These are phyloP conservation scores for Colletotrichum camelliae DNA, from an alignment of 2,329 filamentous ascomycete genomes.

Conservation along the genomic window DNA sequence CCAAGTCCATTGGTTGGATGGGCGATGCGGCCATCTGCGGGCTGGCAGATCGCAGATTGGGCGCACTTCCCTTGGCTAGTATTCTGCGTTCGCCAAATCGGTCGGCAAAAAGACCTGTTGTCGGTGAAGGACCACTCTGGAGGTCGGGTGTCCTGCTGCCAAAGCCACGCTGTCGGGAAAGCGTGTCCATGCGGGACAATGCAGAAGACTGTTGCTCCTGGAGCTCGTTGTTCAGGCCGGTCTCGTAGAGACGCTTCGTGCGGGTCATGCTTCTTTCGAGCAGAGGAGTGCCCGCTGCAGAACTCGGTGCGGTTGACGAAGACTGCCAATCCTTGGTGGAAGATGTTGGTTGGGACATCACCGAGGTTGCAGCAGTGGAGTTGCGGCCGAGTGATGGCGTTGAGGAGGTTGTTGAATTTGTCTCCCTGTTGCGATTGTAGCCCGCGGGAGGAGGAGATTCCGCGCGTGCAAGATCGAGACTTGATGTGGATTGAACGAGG, in stretches of 20 bases:
- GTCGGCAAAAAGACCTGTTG: conserved; percentile 47
- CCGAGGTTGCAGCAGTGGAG: conserved; percentile 88
- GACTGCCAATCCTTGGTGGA: conserved; percentile 58
- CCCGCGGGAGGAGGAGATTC: conserved; percentile 64
- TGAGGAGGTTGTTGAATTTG: conserved; percentile 83
- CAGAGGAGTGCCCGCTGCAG: conserved; percentile 42
- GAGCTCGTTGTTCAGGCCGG: conserved; percentile 78
- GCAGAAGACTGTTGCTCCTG: conserved; percentile 82
- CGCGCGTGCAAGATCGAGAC: conserved; percentile 37
- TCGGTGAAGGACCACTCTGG: conserved; percentile 51
- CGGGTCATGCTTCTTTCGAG: conserved; percentile 73
- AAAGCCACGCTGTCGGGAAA: conserved; percentile 67
- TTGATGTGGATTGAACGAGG: conserved; percentile 39
- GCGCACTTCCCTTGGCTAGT: conserved; percentile 66
- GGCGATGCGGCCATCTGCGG: conserved; percentile 47
- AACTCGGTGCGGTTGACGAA: conserved; percentile 39
- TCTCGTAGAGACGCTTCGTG: conserved; percentile 80
- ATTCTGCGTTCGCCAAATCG: conserved; percentile 53
- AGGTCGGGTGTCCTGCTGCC: conserved; percentile 57
- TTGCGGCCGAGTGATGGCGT: conserved; percentile 70
- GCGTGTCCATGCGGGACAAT: conserved; percentile 78
- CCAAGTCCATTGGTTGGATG: conserved; percentile 33
- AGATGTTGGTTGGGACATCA: conserved; percentile 72
- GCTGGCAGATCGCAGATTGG: conserved; percentile 68
- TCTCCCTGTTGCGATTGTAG: conserved; percentile 80